These are phyloP conservation scores for Diaporthe humulicola DNA, from an alignment of 2,329 filamentous ascomycete species.

Conservation along the genomic window DNA sequence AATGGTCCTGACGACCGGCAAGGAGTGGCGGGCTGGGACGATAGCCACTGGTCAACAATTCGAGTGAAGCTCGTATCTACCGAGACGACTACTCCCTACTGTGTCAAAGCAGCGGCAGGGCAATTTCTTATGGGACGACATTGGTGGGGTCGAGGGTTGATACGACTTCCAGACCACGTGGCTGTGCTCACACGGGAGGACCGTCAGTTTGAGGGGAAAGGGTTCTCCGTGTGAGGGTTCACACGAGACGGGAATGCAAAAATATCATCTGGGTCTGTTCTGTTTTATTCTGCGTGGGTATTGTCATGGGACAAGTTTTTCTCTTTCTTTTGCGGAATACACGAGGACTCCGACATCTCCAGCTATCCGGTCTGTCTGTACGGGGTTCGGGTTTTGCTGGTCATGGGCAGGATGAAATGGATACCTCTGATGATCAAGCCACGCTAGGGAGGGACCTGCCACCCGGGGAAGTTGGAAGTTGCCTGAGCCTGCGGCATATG, in stretches of 20 bases:
- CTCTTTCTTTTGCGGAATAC: background rate
- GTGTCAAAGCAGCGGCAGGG: background rate
- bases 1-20: background rate
- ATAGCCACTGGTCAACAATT: background rate
- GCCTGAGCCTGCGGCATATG: slow-evolving; percentile 11
- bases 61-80: background rate
- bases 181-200: background rate
- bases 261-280: background rate
- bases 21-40: background rate
- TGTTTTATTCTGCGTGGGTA: background rate
- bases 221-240: background rate
- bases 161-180: background rate
- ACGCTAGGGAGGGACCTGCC: slow-evolving; percentile 14
- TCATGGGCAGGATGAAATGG: background rate
- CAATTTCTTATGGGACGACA: background rate
- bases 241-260: background rate
- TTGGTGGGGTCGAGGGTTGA: background rate
- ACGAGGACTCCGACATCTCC: background rate
- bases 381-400: background rate
- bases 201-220: background rate
- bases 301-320: background rate
- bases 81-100: background rate
- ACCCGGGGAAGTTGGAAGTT: slow-evolving; percentile 1
- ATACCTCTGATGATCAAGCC: background rate
- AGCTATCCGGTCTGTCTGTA: background rate